Conservation (phyloP, 192 early-diverging fungal genomes). For the Backusella morwellensis region DNA sequence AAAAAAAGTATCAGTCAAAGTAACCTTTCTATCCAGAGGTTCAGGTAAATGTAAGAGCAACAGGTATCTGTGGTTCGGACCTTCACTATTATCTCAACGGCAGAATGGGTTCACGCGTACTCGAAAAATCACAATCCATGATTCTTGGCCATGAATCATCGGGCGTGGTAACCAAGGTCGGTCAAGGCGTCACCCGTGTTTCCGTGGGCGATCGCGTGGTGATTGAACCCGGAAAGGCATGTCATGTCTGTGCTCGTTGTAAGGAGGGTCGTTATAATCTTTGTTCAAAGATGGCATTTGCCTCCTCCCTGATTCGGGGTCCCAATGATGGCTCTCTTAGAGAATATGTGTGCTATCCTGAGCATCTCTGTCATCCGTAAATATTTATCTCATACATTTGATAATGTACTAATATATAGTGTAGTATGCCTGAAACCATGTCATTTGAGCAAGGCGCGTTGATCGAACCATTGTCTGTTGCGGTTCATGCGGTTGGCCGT, state of each 20-base stretch:
- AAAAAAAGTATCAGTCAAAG: too few relatives aligned
- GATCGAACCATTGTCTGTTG: constrained; percentile 38
- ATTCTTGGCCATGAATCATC: constrained; percentile 45
- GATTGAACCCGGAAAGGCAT: constrained; percentile 40
- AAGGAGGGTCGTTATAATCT: constrained; percentile 39
- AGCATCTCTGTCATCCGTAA: neutral
- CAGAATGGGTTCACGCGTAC: constrained; percentile 26
- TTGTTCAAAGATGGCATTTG: constrained; percentile 41
- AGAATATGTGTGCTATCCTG: neutral
- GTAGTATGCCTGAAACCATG: constrained; percentile 31
- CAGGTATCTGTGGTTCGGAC: constrained; percentile 44
- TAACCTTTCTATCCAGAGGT: neutral
- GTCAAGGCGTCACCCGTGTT: constrained; percentile 28
- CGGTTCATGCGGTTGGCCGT: constrained; percentile 30
- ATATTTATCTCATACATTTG: neutral
- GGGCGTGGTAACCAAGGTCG: constrained; percentile 36
- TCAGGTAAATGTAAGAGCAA: constrained; percentile 3
- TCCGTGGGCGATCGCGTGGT: constrained; percentile 44
- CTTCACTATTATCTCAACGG: constrained; percentile 43
- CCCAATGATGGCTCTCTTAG: constrained; percentile 19
- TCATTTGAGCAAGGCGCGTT: constrained; percentile 34
- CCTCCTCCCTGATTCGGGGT: constrained; percentile 21
- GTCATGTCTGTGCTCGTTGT: constrained; percentile 33
- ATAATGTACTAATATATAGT: neutral
- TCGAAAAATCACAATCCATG: constrained; percentile 32